Evolutionary conservation across 768 basidiomycete genomes (phyloP).

Genomic region (Tulasnella sp.): DNA sequence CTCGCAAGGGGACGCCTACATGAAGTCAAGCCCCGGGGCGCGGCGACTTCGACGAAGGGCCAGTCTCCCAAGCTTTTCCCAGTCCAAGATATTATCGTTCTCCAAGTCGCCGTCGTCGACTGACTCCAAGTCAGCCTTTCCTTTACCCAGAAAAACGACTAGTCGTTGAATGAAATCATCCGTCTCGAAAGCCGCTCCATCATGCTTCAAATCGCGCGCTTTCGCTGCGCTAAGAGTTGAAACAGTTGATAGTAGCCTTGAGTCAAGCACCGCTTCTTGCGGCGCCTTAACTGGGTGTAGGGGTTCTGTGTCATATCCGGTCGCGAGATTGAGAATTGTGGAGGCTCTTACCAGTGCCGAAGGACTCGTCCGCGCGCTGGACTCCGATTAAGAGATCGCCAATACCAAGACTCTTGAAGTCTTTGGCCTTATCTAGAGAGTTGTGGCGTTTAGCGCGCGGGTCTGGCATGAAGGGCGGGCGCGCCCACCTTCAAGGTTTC

Average conservation of each 20-base stretch:
- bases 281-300: slow-evolving; percentile 67
- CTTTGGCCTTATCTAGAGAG: slow-evolving; percentile 30
- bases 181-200: slow-evolving; percentile 84
- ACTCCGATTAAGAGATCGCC: slow-evolving; percentile 36
- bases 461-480: neutral
- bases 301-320: neutral
- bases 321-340: neutral
- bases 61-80: slow-evolving; percentile 85
- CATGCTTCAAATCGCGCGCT: slow-evolving; percentile 89
- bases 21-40: slow-evolving; percentile 82
- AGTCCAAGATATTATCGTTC: slow-evolving; percentile 58
- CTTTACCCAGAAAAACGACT: slow-evolving; percentile 75
- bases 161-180: slow-evolving; percentile 87
- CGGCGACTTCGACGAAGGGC: slow-evolving; percentile 79
- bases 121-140: slow-evolving; percentile 51
- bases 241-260: slow-evolving; percentile 73
- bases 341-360: slow-evolving; percentile 36
- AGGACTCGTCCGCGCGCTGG: slow-evolving; percentile 38
- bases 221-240: slow-evolving; percentile 81
- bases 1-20: slow-evolving; percentile 56
- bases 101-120: slow-evolving; percentile 41
- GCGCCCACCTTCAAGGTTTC: slow-evolving; percentile 65
- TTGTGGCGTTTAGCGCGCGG: neutral
- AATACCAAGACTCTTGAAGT: slow-evolving; percentile 34
- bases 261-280: slow-evolving; percentile 89